Conservation (phyloP, 108 stramenopile species). For the Skeletonema marinoi region DNA sequence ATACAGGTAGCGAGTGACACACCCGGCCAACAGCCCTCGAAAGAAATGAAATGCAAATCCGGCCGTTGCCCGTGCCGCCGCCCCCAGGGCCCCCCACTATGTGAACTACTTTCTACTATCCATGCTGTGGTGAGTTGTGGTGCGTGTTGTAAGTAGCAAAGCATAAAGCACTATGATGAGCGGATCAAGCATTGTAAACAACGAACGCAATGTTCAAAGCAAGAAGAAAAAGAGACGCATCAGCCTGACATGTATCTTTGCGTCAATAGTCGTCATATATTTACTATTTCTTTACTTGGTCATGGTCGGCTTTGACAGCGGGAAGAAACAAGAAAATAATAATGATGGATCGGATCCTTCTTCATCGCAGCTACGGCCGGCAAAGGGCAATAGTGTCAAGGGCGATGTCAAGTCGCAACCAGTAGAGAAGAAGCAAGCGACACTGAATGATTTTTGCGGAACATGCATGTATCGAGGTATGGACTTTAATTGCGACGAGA, state of each 20-base stretch:
- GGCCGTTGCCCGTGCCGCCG: no score
- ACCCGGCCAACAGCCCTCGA: no score
- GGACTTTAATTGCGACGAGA: conserved; percentile 23
- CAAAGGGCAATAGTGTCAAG: background rate
- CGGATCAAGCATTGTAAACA: background rate
- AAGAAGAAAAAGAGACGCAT: background rate
- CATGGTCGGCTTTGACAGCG: background rate
- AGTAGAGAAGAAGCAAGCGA: background rate
- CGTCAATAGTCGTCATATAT: background rate
- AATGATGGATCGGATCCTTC: background rate
- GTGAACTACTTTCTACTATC: no score
- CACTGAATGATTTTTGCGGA: conserved; percentile 16
- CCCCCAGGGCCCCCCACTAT: no score
- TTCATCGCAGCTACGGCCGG: background rate
- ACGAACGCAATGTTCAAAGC: background rate
- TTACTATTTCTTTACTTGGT: background rate
- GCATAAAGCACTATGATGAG: background rate
- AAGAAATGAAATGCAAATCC: no score
- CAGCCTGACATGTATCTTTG: background rate
- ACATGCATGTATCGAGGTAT: conserved; percentile 3
- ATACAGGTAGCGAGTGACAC: no score
- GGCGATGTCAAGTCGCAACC: background rate
- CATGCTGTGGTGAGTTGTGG: no score
- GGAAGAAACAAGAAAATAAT: background rate
- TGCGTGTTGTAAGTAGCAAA: no score